Percentiles rank a stretch among this genome's conserved stretches.
These are phyloP conservation scores for Phytophthora europaea DNA, from an alignment of 352 stramenopile genomes.

Conservation along the genomic window DNA sequence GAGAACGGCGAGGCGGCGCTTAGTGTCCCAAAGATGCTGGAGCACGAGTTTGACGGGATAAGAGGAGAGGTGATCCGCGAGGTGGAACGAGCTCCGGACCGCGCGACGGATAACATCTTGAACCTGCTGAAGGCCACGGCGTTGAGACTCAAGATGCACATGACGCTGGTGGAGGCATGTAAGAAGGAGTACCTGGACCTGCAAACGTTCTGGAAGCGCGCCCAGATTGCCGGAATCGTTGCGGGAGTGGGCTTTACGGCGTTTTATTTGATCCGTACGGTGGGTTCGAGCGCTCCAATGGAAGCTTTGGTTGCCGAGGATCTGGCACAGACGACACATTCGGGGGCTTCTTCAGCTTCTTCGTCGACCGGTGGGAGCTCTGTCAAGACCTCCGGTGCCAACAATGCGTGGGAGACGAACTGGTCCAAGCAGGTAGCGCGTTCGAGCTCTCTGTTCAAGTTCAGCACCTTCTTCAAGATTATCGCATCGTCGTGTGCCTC, in stretches of 20 bases:
- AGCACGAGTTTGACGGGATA: conserved; percentile 89
- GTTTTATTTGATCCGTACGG: conserved; percentile 84
- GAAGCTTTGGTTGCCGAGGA: conserved; percentile 46
- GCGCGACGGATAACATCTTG: conserved; percentile 86
- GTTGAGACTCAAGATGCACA: conserved; percentile 87
- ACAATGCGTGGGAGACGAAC: conserved; percentile 72
- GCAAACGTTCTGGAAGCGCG: conserved; percentile 77
- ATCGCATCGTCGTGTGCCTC: conserved; percentile 64
- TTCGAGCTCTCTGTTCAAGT: conserved; percentile 76
- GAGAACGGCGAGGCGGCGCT: conserved; percentile 28
- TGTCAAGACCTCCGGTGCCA: conserved; percentile 12
- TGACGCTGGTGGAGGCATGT: conserved; percentile 80
- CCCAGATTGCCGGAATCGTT: conserved; percentile 72
- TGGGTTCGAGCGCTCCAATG: conserved; percentile 41
- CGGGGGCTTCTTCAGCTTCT: conserved; percentile 13
- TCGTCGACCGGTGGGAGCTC: conserved; percentile 10
- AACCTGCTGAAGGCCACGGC: conserved; percentile 86
- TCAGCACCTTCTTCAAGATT: conserved; percentile 81
- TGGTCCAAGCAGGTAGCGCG: conserved; percentile 83
- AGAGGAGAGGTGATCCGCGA: conserved; percentile 87
- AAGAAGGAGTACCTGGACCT: conserved; percentile 83
- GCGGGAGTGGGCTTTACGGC: conserved; percentile 68
- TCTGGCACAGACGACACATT: conserved; percentile 8
- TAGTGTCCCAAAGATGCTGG: conserved; percentile 78
- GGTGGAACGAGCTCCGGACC: conserved; percentile 82